Conservation (phyloP, 805 yeast species). For the Ogataea neopini region DNA sequence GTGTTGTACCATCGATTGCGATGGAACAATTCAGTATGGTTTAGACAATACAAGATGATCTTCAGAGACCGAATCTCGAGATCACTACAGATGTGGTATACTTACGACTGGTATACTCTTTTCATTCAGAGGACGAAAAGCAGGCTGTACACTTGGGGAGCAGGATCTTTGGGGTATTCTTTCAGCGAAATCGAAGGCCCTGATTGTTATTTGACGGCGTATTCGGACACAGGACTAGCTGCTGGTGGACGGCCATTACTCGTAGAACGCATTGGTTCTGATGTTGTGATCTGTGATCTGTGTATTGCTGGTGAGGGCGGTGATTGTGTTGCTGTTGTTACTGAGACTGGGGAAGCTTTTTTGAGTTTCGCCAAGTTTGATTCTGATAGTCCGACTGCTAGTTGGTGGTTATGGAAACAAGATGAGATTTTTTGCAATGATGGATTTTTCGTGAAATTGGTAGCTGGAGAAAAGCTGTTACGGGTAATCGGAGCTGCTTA, state of each 20-base stretch:
- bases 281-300: conserved; percentile 12
- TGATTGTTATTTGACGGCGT: conserved; percentile 7
- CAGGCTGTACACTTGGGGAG: conserved; percentile 15
- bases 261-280: conserved; percentile 9
- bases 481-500: conserved; percentile 13
- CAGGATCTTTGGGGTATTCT: conserved; percentile 17
- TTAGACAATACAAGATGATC: conserved; percentile 4
- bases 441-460: conserved; percentile 8
- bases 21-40: conserved; percentile 8
- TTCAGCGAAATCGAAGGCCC: conserved; percentile 21
- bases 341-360: conserved; percentile 16
- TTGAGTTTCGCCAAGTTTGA: conserved; percentile 10
- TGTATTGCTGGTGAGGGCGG: conserved; percentile 14
- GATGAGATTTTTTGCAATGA: conserved; percentile 11
- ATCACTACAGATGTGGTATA: not conserved
- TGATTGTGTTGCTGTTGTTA: conserved; percentile 13
- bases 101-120: conserved; percentile 9
- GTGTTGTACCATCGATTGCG: conserved; percentile 5
- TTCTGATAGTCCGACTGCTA: not conserved
- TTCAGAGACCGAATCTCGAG: conserved; percentile 10
- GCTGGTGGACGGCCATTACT: conserved; percentile 14
- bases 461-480: not conserved
- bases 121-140: conserved; percentile 5
- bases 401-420: not conserved
- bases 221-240: conserved; percentile 11